Evolutionary conservation across 2,329 filamentous ascomycete species (phyloP), one percentile per base, ranked within the genome.

Genomic region (Pestalotiopsis sp.): DNA sequence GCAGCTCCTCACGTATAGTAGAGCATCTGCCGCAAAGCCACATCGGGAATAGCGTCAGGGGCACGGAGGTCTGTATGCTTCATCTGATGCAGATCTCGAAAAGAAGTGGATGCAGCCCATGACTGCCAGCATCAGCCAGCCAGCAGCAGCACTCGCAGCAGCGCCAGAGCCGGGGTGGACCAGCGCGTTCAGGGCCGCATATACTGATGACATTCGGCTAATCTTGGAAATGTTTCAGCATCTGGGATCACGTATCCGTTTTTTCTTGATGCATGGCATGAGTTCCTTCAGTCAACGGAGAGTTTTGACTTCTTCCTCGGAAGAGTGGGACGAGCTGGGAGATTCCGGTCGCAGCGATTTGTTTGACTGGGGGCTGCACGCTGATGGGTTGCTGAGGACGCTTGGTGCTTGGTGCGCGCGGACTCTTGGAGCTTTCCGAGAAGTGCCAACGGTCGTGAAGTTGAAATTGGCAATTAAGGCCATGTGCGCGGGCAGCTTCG

Each of bases 211-310:
- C 52, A 59, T 57, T 64, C 63, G 66, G 71, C 69, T 71, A 70
- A 70, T 71, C 64, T 71, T 69, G 66, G 57, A 69, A 66, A 69
- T 56, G 73, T 73, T 72, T 74, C 71, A 71, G 69, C 57, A 57
- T 61, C 64, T 63, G 65, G 69, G 67, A 61, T 57, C 61, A 49
- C 67, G 63, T 59, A 23, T 52, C 17, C 45, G 17, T 52, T n/a
- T 59, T 31, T 67, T 27, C 25, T 31, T 45, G 41, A 58, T 6
- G 27, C 38, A 31, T 66, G 41, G 64, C 52, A 66, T 45, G 17
- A 17, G 4, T 65, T 23, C 11, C 11, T n/a, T 52, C 12, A 20
- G 20, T 65, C 38, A 14, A 62, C 17, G 27, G 20, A n/a, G 11
- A 58, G 52, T 27, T 52, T 12, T 23, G n/a, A 59, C 12, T 27